Percentiles rank a stretch among this genome's conserved stretches.
Conservation (phyloP, 2,329 filamentous ascomycete genomes). For the Curvularia verruculosa region DNA sequence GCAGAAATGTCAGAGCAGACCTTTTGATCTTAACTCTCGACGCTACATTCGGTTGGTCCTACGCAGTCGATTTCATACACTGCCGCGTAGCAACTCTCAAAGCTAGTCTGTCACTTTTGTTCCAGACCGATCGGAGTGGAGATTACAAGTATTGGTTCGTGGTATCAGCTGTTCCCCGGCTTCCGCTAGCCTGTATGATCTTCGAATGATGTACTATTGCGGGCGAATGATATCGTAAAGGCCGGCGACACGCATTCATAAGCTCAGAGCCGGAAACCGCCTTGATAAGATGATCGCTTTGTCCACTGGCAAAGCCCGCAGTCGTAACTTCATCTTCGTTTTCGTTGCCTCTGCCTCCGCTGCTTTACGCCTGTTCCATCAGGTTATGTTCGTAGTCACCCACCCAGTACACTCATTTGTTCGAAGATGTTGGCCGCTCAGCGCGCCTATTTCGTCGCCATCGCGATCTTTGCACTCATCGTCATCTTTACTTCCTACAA, state of each 20-base stretch:
- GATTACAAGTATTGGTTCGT: not conserved
- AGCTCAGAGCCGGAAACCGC: not conserved
- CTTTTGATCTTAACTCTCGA: not conserved
- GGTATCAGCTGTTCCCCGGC: not conserved
- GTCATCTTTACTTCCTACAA: slow-evolving; percentile 18
- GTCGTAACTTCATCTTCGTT: not conserved
- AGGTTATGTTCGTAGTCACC: not conserved
- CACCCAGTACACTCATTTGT: not conserved
- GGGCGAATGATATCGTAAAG: not conserved
- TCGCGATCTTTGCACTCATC: slow-evolving; percentile 21
- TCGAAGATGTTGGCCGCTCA: slow-evolving; percentile 23
- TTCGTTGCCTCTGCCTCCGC: not conserved
- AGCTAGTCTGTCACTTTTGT: not conserved
- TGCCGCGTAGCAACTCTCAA: not conserved
- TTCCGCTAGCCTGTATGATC: not conserved
- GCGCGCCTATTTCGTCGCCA: slow-evolving; percentile 16
- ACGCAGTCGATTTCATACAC: too few relatives aligned
- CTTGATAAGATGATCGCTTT: not conserved
- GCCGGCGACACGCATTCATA: not conserved
- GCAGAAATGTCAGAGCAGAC: not conserved
- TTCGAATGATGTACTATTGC: not conserved
- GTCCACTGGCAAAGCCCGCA: not conserved
- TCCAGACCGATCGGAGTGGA: not conserved
- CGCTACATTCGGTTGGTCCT: too few relatives aligned
- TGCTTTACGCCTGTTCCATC: not conserved